Evolutionary conservation across 2,329 filamentous ascomycete species (phyloP).

Genomic region (Lomentospora prolificans): DNA sequence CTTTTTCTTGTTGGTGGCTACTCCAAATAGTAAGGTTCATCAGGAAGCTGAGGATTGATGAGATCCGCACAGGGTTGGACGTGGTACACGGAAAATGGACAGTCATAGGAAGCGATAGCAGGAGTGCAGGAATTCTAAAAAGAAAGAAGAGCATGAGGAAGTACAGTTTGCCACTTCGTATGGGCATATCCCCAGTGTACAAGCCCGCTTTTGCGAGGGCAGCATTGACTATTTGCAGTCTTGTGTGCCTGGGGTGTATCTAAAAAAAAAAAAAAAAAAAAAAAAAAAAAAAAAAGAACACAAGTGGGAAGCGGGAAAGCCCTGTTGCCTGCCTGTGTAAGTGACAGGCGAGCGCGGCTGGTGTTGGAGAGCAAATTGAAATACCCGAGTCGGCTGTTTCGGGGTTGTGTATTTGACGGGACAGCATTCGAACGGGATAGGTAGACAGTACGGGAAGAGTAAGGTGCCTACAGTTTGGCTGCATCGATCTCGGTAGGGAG

Average conservation of each 20-base stretch:
- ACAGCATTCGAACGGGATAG: neutral
- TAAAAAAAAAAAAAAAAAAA: neutral
- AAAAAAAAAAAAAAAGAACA: neutral
- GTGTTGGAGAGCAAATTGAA: slow-evolving; percentile 7
- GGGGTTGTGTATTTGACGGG: slow-evolving; percentile 2
- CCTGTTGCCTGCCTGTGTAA: neutral
- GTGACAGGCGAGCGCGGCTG: slow-evolving; percentile 1
- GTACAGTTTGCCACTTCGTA: neutral
- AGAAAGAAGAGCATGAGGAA: neutral
- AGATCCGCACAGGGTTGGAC: neutral
- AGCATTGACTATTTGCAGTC: neutral
- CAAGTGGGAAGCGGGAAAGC: no score
- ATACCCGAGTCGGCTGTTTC: slow-evolving; percentile 16
- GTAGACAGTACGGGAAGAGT: neutral
- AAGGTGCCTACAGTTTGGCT: neutral
- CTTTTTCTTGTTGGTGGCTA: neutral
- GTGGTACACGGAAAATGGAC: neutral
- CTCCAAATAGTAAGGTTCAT: neutral
- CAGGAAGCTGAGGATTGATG: neutral
- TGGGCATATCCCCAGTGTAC: neutral
- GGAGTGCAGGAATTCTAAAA: no score
- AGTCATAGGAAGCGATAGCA: neutral
- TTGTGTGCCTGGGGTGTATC: neutral
- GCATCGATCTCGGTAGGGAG: no score
- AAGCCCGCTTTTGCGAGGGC: neutral